Evolutionary conservation across 31 red algal genomes (phyloP), one percentile per base, ranked within the genome.

Genomic region (Bonnemaisonia californica): DNA sequence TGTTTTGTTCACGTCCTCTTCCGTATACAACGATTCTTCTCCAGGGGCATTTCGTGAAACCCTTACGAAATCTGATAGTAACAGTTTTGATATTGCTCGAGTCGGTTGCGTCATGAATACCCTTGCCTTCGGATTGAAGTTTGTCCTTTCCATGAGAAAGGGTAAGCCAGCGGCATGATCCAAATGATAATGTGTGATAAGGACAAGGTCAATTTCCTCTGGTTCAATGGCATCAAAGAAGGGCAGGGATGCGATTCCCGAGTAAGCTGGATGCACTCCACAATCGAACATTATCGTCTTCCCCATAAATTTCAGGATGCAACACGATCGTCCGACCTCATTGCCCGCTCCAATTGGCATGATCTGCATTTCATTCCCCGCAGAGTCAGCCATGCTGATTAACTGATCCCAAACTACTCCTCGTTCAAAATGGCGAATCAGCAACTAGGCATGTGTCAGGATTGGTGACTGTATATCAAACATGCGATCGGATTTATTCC

Each of bases 71-170:
- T 99, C 97, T 62, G 86, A 89, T 26, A 99, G 75, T 29, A 99
- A 76, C 16, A 93, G 77, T 67, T 93, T 93, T 54, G 95, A 99
- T 29, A 99, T 95, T n/a, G 97, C 93, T 54, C 95, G 93, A 38
- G 97, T 99, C 26, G 97, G 97, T 78, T 99, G 97, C 0, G 97
- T 99, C 97, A 99, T 99, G 66, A 99, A 94, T 1, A 99, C 87
- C 31, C 97, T 54, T 45, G 93, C 97, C 34, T 95, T 84, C 2
- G 97, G 93, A 81, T 99, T 99, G 38, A 96, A 92, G 35, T 96
- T 96, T 29, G 97, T 99, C 23, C 88, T 58, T 67, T 96, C 93
- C 89, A 99, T 90, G 16, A 99, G 77, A 69, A 94, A 99, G 4
- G 97, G 97, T 28, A 99, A 74, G 41, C 91, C 97, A 21, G 97